Percentiles rank a stretch among this genome's conserved stretches.
phyloP scores from a whole-genome alignment of 1,284 basidiomycete genomes.

The Phlebopus sp. region DNA sequence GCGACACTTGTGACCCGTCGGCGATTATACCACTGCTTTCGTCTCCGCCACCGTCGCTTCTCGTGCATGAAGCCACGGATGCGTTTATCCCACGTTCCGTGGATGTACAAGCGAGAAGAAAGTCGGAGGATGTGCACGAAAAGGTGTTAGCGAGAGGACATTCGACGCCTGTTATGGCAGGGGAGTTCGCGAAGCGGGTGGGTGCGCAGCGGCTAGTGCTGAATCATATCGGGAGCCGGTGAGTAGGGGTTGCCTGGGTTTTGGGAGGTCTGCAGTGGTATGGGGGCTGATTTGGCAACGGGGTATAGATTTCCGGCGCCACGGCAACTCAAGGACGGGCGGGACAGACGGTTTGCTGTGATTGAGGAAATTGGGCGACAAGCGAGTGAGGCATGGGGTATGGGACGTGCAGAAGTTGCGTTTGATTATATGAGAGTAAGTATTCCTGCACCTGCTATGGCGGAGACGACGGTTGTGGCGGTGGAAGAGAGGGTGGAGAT shows the following conservation, averaged over 20 bases:
- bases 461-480: background rate
- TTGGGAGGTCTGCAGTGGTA: no score
- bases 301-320: conserved; percentile 45
- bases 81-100: conserved; percentile 62
- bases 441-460: conserved; percentile 35
- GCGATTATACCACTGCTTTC: conserved; percentile 54
- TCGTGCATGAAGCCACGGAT: conserved; percentile 86
- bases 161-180: conserved; percentile 82
- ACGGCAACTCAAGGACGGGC: conserved; percentile 37
- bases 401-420: conserved; percentile 50
- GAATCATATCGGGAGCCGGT: conserved; percentile 84
- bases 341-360: conserved; percentile 41
- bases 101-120: conserved; percentile 47
- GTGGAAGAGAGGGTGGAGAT: no score
- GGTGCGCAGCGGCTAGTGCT: conserved; percentile 67
- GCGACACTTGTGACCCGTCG: conserved; percentile 69
- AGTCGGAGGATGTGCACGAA: conserved; percentile 46
- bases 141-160: conserved; percentile 72
- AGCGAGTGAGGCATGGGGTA: conserved; percentile 57
- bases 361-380: conserved; percentile 66
- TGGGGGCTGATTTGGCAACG: no score
- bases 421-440: conserved; percentile 64
- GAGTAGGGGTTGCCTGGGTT: conserved; percentile 17
- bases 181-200: conserved; percentile 68
- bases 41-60: conserved; percentile 47